phyloP scores from a whole-genome alignment of 2,329 filamentous ascomycete species.

The Colletotrichum filicis region DNA sequence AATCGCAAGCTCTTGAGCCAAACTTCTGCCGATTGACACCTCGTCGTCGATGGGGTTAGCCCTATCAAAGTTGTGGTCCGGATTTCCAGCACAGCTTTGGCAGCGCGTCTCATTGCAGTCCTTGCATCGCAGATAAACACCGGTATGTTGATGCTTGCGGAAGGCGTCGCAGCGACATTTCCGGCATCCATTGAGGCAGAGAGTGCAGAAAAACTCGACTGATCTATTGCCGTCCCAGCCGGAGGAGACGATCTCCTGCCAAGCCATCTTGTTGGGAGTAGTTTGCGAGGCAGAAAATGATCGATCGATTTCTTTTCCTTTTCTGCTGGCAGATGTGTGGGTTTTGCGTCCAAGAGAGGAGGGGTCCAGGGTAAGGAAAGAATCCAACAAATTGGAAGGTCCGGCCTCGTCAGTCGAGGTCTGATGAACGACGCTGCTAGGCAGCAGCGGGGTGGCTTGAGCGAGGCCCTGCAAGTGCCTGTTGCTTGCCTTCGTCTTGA shows the following conservation, averaged over 20 bases:
- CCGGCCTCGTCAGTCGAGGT: not conserved
- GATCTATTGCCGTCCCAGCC: not conserved
- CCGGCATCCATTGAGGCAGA: slow-evolving; percentile 39
- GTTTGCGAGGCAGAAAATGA: not conserved
- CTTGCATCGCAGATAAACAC: slow-evolving; percentile 41
- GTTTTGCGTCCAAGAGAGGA: not conserved
- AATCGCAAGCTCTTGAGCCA: not conserved
- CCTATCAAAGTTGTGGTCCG: slow-evolving; percentile 43
- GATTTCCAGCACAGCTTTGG: slow-evolving; percentile 51
- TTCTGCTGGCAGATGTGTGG: not conserved
- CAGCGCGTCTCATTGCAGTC: slow-evolving; percentile 51
- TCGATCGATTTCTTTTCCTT: not conserved
- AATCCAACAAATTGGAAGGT: not conserved
- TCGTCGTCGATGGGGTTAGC: slow-evolving; percentile 13
- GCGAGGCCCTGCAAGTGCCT: not conserved
- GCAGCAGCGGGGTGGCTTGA: not conserved
- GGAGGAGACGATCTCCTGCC: not conserved
- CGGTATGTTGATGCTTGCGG: slow-evolving; percentile 42
- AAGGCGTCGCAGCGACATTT: slow-evolving; percentile 50
- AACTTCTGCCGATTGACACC: not conserved
- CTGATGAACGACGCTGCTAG: not conserved
- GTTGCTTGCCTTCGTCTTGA: not conserved
- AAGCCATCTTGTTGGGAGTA: not conserved
- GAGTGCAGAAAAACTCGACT: slow-evolving; percentile 17
- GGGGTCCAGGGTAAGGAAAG: not conserved